phyloP scores from a whole-genome alignment of 169 alveolate species.

The Ichthyophthirius multifiliis region DNA sequence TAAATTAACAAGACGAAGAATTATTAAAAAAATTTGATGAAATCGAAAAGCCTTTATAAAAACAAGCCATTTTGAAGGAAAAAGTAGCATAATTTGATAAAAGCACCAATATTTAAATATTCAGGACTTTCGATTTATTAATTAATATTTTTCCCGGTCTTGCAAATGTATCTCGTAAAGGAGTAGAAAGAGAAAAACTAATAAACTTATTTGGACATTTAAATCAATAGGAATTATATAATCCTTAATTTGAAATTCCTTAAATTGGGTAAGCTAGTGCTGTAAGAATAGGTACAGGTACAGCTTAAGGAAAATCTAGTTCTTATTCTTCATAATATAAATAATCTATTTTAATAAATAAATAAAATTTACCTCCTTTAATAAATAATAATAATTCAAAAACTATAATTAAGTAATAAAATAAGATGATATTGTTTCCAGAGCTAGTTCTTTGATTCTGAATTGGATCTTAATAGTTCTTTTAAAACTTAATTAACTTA shows the following conservation, averaged over 20 bases:
- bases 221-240: slow-evolving; percentile 13
- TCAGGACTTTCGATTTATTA: slow-evolving; percentile 21
- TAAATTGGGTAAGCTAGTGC: not conserved
- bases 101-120: slow-evolving; percentile 17
- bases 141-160: slow-evolving; percentile 36
- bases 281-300: not conserved
- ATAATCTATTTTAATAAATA: not conserved
- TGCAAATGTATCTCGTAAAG: slow-evolving; percentile 28
- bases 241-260: slow-evolving; percentile 39
- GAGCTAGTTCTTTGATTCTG: not conserved
- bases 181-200: slow-evolving; percentile 24
- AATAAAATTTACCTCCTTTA: not conserved
- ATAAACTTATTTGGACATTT: slow-evolving; percentile 30
- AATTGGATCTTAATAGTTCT: not conserved
- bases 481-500: slow-evolving; percentile 11
- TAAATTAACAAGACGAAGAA: slow-evolving; percentile 3
- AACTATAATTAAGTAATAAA: not conserved
- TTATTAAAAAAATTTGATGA: not conserved
- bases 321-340: not conserved
- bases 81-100: slow-evolving; percentile 15
- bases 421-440: not conserved
- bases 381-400: not conserved
- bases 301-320: not conserved
- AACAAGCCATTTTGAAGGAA: slow-evolving; percentile 18
- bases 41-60: not conserved